Percentiles rank a stretch among this genome's conserved stretches.
phyloP scores from a whole-genome alignment of 495 filamentous ascomycete species.

The Talaromyces borbonicus region DNA sequence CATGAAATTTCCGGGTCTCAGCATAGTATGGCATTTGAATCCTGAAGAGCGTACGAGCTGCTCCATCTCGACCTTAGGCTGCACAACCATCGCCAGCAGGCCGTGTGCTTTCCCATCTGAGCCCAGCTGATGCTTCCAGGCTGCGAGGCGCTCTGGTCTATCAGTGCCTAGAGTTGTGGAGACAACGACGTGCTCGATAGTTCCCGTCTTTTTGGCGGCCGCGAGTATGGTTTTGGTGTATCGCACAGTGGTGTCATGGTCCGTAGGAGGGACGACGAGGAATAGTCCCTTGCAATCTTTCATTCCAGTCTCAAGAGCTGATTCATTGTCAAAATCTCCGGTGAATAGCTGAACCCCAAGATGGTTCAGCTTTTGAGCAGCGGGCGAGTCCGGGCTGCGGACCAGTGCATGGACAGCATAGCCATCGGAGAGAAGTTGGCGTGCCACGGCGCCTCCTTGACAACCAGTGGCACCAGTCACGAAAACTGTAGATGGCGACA shows the following conservation, averaged over 20 bases:
- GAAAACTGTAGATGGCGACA: conserved; percentile 26
- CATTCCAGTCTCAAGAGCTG: conserved; percentile 24
- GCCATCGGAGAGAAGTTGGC: conserved; percentile 25
- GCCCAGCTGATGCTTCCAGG: conserved; percentile 19
- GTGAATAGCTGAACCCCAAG: conserved; percentile 29
- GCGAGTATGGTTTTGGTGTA: conserved; percentile 30
- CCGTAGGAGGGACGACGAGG: conserved; percentile 32
- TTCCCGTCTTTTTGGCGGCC: conserved; percentile 28
- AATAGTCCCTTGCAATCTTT: conserved; percentile 36
- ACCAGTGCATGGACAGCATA: conserved; percentile 32
- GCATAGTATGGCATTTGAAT: conserved; percentile 32
- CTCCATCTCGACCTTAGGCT: conserved; percentile 30
- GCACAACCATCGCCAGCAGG: conserved; percentile 17
- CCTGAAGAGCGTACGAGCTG: conserved; percentile 17
- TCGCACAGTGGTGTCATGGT: conserved; percentile 17
- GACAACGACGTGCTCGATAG: conserved; percentile 32
- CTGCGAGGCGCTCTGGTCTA: conserved; percentile 14
- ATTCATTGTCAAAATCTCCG: conserved; percentile 32
- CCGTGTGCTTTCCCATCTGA: too few species aligned
- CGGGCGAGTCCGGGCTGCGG: conserved; percentile 23
- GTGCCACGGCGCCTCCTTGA: conserved; percentile 35
- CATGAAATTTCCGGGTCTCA: conserved; percentile 42
- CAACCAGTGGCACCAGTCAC: conserved; percentile 40
- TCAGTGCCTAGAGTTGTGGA: conserved; percentile 23
- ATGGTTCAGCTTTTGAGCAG: conserved; percentile 23